Percentiles rank a stretch among this genome's conserved stretches.
Conservation (phyloP, 495 filamentous ascomycete species). For the Aspergillus haitiensis region DNA sequence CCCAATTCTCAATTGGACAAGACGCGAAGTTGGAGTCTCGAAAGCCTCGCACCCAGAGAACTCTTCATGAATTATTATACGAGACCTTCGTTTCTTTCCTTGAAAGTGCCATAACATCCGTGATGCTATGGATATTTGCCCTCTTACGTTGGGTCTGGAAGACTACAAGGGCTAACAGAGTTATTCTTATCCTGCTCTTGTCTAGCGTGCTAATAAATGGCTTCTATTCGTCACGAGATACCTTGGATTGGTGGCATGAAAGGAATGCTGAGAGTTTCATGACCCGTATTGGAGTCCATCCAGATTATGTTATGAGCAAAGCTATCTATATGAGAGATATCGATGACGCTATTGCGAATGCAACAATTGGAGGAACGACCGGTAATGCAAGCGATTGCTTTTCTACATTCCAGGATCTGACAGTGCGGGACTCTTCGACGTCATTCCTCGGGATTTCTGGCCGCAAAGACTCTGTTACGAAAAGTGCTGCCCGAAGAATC, state of each 20-base stretch:
- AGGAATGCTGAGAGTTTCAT: slow-evolving; percentile 77
- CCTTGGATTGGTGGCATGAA: slow-evolving; percentile 81
- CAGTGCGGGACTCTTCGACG: slow-evolving; percentile 33
- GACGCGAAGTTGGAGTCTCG: slow-evolving; percentile 42
- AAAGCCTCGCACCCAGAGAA: slow-evolving; percentile 65
- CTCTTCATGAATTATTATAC: slow-evolving; percentile 64
- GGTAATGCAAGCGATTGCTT: slow-evolving; percentile 47
- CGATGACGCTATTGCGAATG: slow-evolving; percentile 61
- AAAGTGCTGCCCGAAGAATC: slow-evolving; percentile 63
- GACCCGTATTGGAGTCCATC: slow-evolving; percentile 72
- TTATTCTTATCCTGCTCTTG: slow-evolving; percentile 68
- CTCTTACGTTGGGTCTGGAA: slow-evolving; percentile 63
- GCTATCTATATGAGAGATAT: slow-evolving; percentile 82
- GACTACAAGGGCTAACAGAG: slow-evolving; percentile 68
- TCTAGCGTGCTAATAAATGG: slow-evolving; percentile 69
- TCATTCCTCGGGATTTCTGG: slow-evolving; percentile 36
- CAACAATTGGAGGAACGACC: slow-evolving; percentile 35
- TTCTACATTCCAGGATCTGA: slow-evolving; percentile 46
- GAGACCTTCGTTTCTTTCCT: slow-evolving; percentile 67
- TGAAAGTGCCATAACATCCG: slow-evolving; percentile 66
- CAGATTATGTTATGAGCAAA: slow-evolving; percentile 77
- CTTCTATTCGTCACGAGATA: slow-evolving; percentile 65
- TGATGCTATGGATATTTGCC: slow-evolving; percentile 73
- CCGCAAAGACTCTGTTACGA: slow-evolving; percentile 47
- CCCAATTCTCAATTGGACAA: slow-evolving; percentile 59